Percentiles rank a stretch among this genome's conserved stretches.
These are phyloP conservation scores for Ramalina intermedia DNA, from an alignment of 495 filamentous ascomycete genomes.

Conservation along the genomic window DNA sequence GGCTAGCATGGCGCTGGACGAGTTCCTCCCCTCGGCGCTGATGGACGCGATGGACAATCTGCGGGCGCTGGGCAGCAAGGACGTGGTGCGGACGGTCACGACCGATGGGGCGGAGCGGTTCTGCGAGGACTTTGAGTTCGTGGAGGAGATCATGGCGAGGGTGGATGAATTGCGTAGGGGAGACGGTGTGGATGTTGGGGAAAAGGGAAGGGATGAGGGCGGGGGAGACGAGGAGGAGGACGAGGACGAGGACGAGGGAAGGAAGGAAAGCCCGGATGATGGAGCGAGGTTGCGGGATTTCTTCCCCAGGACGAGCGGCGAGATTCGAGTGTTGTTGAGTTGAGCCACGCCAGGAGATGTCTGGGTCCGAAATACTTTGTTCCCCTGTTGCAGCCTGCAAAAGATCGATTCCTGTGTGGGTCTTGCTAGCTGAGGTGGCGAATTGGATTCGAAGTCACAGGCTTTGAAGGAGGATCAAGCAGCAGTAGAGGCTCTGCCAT, in stretches of 20 bases:
- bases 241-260: slow-evolving; percentile 17
- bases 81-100: slow-evolving; percentile 56
- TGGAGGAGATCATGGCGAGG: slow-evolving; percentile 55
- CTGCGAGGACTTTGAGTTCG: slow-evolving; percentile 78
- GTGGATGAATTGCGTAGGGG: slow-evolving; percentile 37
- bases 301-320: slow-evolving; percentile 72
- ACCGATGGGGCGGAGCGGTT: slow-evolving; percentile 77
- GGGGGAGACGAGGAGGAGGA: slow-evolving; percentile 22
- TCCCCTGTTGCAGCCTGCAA: too few relatives aligned
- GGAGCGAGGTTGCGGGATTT: slow-evolving; percentile 43
- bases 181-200: slow-evolving; percentile 11
- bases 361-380: too few relatives aligned
- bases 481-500: too few relatives aligned
- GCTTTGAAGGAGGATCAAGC: too few relatives aligned
- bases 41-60: slow-evolving; percentile 82
- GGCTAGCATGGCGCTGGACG: slow-evolving; percentile 68
- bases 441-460: too few relatives aligned
- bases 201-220: slow-evolving; percentile 16
- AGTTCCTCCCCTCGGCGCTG: slow-evolving; percentile 80
- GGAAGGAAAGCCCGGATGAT: slow-evolving; percentile 22
- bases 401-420: too few relatives aligned
- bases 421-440: too few relatives aligned
- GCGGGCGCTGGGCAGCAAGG: slow-evolving; percentile 52
- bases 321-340: slow-evolving; percentile 68
- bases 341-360: slow-evolving; percentile 9